phyloP scores from a whole-genome alignment of 192 early-diverging fungal species.

The Umbelopsis sp. region DNA sequence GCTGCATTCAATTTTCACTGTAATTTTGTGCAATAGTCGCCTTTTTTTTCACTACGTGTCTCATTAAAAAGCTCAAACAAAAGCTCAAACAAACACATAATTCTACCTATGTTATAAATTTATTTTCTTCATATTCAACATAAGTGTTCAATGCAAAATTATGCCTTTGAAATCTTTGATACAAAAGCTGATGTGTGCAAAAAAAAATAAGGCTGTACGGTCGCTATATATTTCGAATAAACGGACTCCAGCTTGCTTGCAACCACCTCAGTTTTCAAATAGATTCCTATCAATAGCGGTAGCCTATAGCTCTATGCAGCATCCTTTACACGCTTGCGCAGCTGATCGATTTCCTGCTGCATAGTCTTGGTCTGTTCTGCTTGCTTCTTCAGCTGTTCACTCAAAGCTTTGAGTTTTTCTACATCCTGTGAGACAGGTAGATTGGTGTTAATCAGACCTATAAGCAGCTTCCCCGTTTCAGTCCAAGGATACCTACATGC shows the following conservation, averaged over 20 bases:
- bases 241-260: too few relatives aligned
- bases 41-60: too few relatives aligned
- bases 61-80: not conserved
- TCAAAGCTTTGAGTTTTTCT: slow-evolving; percentile 25
- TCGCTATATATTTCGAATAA: not conserved
- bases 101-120: not conserved
- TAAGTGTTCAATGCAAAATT: too few relatives aligned
- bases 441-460: not conserved
- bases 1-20: slow-evolving; percentile 7
- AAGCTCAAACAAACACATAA: not conserved
- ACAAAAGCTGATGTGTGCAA: not conserved
- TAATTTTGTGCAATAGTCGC: slow-evolving; percentile 18
- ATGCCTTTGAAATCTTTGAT: too few relatives aligned
- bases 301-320: not conserved
- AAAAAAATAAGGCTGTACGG: not conserved
- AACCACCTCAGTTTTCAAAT: not conserved
- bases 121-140: too few relatives aligned
- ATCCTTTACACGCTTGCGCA: not conserved
- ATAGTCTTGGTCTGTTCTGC: slow-evolving; percentile 12
- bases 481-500: slow-evolving; percentile 22
- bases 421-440: not conserved
- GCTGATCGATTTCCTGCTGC: slow-evolving; percentile 2
- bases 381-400: not conserved
- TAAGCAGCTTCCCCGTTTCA: not conserved
- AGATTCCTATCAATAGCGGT: not conserved